Percentiles rank a stretch among this genome's conserved stretches.
These are phyloP conservation scores for Phytophthora litchii DNA, from an alignment of 352 stramenopile genomes.

Conservation along the genomic window DNA sequence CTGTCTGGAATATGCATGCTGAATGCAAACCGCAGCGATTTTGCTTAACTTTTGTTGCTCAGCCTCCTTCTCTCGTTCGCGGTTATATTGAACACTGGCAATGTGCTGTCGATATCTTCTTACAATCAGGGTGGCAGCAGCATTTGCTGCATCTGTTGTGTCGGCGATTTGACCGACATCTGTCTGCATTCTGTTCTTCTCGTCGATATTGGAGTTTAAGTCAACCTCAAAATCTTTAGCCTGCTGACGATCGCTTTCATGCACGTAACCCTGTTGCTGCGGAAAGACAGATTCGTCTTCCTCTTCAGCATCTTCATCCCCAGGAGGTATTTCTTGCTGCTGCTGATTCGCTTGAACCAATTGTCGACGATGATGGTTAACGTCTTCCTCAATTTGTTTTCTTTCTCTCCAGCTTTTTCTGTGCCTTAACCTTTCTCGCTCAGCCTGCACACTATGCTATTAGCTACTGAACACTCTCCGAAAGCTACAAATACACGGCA, in stretches of 20 bases:
- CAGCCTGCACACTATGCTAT: slow-evolving; percentile 18
- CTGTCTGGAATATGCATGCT: slow-evolving; percentile 39
- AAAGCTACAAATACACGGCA: background rate
- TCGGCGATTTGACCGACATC: background rate
- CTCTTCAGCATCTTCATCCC: slow-evolving; percentile 31
- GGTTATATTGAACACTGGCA: slow-evolving; percentile 4
- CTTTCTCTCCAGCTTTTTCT: slow-evolving; percentile 23
- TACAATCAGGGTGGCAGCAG: slow-evolving; percentile 40
- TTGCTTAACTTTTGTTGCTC: slow-evolving; percentile 10
- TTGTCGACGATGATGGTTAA: background rate
- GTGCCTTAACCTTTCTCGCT: slow-evolving; percentile 20
- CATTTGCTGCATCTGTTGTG: slow-evolving; percentile 9
- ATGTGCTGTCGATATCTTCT: slow-evolving; percentile 30
- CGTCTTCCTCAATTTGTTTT: slow-evolving; percentile 6
- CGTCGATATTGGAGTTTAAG: background rate
- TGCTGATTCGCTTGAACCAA: slow-evolving; percentile 1
- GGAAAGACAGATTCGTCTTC: slow-evolving; percentile 39
- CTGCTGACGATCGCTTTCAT: slow-evolving; percentile 19
- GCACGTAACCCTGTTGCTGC: slow-evolving; percentile 34
- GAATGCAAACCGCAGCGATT: slow-evolving; percentile 38
- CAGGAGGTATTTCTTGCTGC: slow-evolving; percentile 2
- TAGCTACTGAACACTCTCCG: background rate
- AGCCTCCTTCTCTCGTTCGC: slow-evolving; percentile 6
- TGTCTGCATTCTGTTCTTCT: slow-evolving; percentile 5
- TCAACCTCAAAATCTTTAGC: slow-evolving; percentile 15